Base-by-base conservation (phyloP, 257 asterid species). In the Ophiorrhiza pumila region DNA sequence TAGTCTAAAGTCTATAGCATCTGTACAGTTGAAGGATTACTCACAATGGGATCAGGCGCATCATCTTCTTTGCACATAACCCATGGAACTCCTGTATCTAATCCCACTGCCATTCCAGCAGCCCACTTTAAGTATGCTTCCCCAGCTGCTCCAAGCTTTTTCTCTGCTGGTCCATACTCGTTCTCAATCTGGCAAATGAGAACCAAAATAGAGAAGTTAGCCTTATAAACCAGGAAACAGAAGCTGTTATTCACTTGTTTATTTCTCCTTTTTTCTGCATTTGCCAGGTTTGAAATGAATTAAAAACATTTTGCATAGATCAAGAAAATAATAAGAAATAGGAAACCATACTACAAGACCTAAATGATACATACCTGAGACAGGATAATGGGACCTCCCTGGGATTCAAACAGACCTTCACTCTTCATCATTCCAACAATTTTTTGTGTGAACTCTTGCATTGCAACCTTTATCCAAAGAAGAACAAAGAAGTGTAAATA, bases 361-460 rank as follows among this genome's bases (percentile, higher is more conserved):
- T 55, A 69, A n/a, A 42, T 34, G 57, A 23, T 52, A 57, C 53
- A 17, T 77, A 89, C 96, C 91, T 89, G 96, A 74, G 96, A 89
- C 49, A 89, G 71, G 58, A 87, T 89, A 49, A 87, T 89, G 35
- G 96, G 96, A 72, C 96, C 96, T 70, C 91, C 93, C 68, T 87
- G 91, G 68, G 93, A 76, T 71, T 84, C 87, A 80, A 73, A 89
- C 50, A 87, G 81, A 27, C 75, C 79, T 74, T 86, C 91, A 74
- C 79, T 79, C 80, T 89, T 89, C 96, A 89, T 81, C 89, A 86
- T 77, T 15, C 84, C 84, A 43, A 89, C 93, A 59, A 87, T 83
- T 80, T 87, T 89, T 67, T 76, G 75, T 2, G 89, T 86, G 78
- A 89, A 89, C 63, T 56, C 77, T 67, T 86, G 85, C 96, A 86